Evolutionary conservation across 768 basidiomycete species (phyloP), one percentile per base, ranked within the genome.

Genomic region (Heimioporus sp.): DNA sequence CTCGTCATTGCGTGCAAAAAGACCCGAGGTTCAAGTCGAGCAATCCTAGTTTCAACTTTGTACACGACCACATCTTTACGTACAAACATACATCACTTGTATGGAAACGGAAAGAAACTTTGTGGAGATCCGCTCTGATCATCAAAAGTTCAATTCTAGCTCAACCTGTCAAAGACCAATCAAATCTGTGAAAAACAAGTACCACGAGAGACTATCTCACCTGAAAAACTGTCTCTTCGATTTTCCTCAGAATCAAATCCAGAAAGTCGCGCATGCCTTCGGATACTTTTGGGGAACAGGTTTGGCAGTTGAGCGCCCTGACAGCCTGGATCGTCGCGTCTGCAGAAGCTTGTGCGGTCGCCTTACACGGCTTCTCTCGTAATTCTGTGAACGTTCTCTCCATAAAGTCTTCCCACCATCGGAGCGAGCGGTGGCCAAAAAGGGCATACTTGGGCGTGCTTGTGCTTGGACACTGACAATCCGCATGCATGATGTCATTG

Each of bases 391-490:
- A 57, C 0, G 19, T 42, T 12, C 46, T 49, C 1, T 51, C 37
- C 61, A 67, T 58, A 17, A 58, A 66, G 4, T 56, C 39, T 5
- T 52, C 48, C 67, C 66, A 67, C 67, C 60, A 64, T 11, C 47
- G 43, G 31, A 56, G 56, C 5, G 55, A 49, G 5, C 16, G 0
- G 11, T 0, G 1, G 2, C 17, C 17, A 19, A 52, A 61, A 0
- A 49, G 11, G 5, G 0, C 6, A 15, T 39, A 50, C 8, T 12
- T 38, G 0, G 30, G 17, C 10, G 21, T 17, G 1, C 13, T 0
- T 1, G 48, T 24, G 34, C 11, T 49, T 37, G 41, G 31, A 28
- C 62, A 55, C 8, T 3, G 1, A 38, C 53, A 60, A 7, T 21
- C 7, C 2, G 11, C 9, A 16, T 41, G 20, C 8, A 10, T 46